phyloP scores from a whole-genome alignment of 257 asterid species.

The Ilex aquifolium region DNA sequence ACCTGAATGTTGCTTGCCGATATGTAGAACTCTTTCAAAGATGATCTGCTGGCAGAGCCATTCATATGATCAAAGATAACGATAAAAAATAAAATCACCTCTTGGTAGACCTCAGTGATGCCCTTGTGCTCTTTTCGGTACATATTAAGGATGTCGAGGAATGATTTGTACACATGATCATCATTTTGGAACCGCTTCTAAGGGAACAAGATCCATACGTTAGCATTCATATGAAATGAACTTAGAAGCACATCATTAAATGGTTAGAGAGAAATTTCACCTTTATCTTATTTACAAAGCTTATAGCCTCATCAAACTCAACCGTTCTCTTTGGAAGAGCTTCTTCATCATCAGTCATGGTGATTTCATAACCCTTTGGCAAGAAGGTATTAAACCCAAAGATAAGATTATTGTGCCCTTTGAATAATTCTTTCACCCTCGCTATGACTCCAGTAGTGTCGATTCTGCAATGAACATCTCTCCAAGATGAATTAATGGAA shows the following conservation, averaged over 20 bases:
- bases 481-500: slow-evolving; percentile 7
- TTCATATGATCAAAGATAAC: no score
- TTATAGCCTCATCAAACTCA: slow-evolving; percentile 93
- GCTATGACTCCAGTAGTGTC: slow-evolving; percentile 93
- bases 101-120: slow-evolving; percentile 86
- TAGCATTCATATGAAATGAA: slow-evolving; percentile 5
- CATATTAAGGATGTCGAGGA: slow-evolving; percentile 95
- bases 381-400: slow-evolving; percentile 97
- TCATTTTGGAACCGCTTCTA: slow-evolving; percentile 92
- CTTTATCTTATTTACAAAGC: slow-evolving; percentile 96
- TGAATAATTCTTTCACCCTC: slow-evolving; percentile 88
- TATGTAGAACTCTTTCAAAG: no score
- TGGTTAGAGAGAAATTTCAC: slow-evolving; percentile 27
- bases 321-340: slow-evolving; percentile 87
- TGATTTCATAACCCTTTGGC: slow-evolving; percentile 96
- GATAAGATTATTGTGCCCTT: slow-evolving; percentile 86
- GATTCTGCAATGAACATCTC: slow-evolving; percentile 46
- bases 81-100: slow-evolving; percentile 35
- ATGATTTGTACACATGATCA: slow-evolving; percentile 90
- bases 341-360: slow-evolving; percentile 79
- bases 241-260: slow-evolving; percentile 4
- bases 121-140: slow-evolving; percentile 96
- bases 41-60: no score
- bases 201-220: slow-evolving; percentile 13
- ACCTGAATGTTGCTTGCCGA: not conserved